Conservation (phyloP, 2,329 filamentous ascomycete genomes). For the Chaetomium globosum region DNA sequence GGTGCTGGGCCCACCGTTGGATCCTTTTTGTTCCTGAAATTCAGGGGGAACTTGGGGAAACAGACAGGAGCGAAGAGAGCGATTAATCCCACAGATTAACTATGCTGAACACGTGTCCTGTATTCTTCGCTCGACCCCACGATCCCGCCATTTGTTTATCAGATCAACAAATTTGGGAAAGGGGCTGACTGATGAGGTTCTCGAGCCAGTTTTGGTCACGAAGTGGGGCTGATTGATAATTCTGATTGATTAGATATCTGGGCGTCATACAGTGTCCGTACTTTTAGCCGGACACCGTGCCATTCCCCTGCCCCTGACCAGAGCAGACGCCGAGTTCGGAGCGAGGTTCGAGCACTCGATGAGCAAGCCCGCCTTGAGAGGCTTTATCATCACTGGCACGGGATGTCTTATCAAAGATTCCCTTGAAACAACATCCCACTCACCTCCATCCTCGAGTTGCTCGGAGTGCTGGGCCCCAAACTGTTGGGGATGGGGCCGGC, state of each 20-base stretch:
- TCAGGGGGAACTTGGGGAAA: not conserved
- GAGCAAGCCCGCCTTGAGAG: not conserved
- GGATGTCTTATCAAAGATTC: not conserved
- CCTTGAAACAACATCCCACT: slow-evolving; percentile 13
- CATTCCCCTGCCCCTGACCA: not conserved
- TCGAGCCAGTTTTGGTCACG: not conserved
- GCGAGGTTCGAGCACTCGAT: not conserved
- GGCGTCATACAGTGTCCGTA: slow-evolving; percentile 29
- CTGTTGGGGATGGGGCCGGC: slow-evolving; percentile 2
- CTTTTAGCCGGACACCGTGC: slow-evolving; percentile 23
- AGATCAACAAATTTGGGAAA: slow-evolving; percentile 18
- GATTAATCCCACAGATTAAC: not conserved
- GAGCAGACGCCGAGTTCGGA: slow-evolving; percentile 33
- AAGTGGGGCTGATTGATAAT: slow-evolving; percentile 38
- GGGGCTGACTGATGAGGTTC: not conserved
- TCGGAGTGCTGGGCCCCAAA: not conserved
- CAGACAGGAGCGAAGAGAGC: not conserved
- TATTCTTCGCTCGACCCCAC: not conserved
- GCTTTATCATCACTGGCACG: not conserved
- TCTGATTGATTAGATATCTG: slow-evolving; percentile 38
- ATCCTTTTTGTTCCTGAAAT: not conserved
- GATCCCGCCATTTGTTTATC: slow-evolving; percentile 19
- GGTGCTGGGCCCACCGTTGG: not conserved
- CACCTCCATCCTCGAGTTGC: not conserved
- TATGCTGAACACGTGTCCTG: slow-evolving; percentile 3